These are phyloP conservation scores for Alternaria infectoria DNA, from an alignment of 2,329 filamentous ascomycete genomes.

Conservation along the genomic window DNA sequence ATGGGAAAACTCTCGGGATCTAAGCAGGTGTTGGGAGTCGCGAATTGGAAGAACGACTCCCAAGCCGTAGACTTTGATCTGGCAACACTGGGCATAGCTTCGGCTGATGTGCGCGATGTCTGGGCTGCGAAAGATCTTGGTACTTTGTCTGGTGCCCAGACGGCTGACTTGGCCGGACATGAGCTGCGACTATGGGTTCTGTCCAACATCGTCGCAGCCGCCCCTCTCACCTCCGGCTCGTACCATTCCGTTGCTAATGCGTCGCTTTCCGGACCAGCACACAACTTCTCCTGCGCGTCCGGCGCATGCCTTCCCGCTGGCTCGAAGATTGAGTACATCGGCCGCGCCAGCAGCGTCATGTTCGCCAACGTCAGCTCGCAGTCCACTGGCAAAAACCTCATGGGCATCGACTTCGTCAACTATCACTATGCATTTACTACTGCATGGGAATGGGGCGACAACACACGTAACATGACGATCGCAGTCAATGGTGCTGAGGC, in stretches of 20 bases:
- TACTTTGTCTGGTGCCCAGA: constrained; percentile 18
- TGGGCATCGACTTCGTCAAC: constrained; percentile 51
- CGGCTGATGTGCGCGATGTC: constrained; percentile 46
- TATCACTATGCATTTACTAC: constrained; percentile 49
- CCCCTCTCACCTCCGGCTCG: constrained; percentile 16
- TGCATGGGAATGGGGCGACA: constrained; percentile 41
- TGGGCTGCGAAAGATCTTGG: constrained; percentile 41
- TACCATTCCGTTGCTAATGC: constrained; percentile 45
- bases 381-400: constrained; percentile 35
- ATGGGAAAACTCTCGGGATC: constrained; percentile 45
- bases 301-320: constrained; percentile 38
- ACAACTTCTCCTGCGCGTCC: constrained; percentile 27
- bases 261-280: constrained; percentile 39
- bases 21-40: constrained; percentile 44
- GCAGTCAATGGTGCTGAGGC: constrained; percentile 46
- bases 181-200: constrained; percentile 44
- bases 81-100: constrained; percentile 36
- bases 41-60: constrained; percentile 48
- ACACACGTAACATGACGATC: constrained; percentile 47
- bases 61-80: constrained; percentile 43
- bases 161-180: constrained; percentile 28
- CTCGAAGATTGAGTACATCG: constrained; percentile 44
- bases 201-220: constrained; percentile 34
- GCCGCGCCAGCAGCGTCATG: constrained; percentile 28
- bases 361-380: constrained; percentile 36